These are phyloP conservation scores for Cercospora berteroae DNA, from an alignment of 2,329 filamentous ascomycete species.

Conservation along the genomic window DNA sequence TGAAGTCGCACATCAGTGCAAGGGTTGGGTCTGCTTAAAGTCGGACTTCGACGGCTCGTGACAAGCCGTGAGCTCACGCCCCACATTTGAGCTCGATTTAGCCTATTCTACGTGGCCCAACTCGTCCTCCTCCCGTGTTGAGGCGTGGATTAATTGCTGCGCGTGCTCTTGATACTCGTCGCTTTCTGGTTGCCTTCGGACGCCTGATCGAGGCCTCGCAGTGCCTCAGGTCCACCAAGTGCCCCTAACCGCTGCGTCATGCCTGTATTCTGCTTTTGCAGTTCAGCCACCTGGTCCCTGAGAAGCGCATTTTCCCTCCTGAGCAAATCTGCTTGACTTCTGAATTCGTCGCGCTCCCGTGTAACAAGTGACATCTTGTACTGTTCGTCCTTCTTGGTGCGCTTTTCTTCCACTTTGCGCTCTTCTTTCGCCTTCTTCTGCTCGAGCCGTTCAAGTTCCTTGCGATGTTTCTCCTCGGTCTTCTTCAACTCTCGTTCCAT, in stretches of 20 bases:
- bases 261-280: slow-evolving; percentile 59
- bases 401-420: slow-evolving; percentile 47
- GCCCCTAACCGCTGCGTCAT: slow-evolving; percentile 45
- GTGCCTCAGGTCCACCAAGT: slow-evolving; percentile 34
- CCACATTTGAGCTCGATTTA: slow-evolving; percentile 4
- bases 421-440: slow-evolving; percentile 37
- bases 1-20: slow-evolving; percentile 1
- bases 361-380: slow-evolving; percentile 48
- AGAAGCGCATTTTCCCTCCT: slow-evolving; percentile 52
- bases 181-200: slow-evolving; percentile 13
- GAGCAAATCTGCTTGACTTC: slow-evolving; percentile 46
- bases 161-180: slow-evolving; percentile 22
- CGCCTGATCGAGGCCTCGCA: slow-evolving; percentile 26
- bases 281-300: slow-evolving; percentile 51
- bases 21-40: not conserved
- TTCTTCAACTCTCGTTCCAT: slow-evolving; percentile 63
- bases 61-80: slow-evolving; percentile 8
- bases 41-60: slow-evolving; percentile 5
- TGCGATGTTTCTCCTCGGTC: slow-evolving; percentile 61
- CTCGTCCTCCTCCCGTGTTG: not conserved
- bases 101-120: not conserved
- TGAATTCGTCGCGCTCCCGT: slow-evolving; percentile 50
- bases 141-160: not conserved
- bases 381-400: slow-evolving; percentile 49
- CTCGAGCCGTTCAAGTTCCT: slow-evolving; percentile 60